A percentile compares a stretch with the other conserved stretches of the same genome.
phyloP scores from a whole-genome alignment of 2,329 filamentous ascomycete species.

The Incumbomyces lentus region DNA sequence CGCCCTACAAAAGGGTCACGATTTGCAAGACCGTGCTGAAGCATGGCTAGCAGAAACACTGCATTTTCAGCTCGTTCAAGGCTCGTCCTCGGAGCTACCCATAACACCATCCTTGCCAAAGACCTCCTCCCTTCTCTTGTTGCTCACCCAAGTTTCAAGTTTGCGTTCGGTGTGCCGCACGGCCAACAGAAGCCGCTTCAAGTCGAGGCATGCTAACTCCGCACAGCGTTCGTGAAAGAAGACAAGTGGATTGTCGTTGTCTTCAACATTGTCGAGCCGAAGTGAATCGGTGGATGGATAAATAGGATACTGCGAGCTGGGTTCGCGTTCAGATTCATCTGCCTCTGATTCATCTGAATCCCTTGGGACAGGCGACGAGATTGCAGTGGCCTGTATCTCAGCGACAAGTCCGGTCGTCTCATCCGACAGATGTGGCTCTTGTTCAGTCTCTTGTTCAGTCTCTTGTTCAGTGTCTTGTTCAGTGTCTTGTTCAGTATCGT shows the following conservation, averaged over 20 bases:
- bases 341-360: background rate
- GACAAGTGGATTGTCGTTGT: conserved; percentile 26
- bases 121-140: conserved; percentile 25
- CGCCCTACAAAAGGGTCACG: no score
- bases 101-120: conserved; percentile 4
- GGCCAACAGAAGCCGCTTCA: conserved; percentile 40
- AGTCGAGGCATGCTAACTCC: conserved; percentile 38
- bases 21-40: no score
- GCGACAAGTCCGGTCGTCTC: conserved; percentile 24
- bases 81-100: background rate
- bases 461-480: no score
- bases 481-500: no score
- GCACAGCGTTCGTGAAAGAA: conserved; percentile 45
- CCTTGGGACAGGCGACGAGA: conserved; percentile 33
- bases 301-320: background rate
- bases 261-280: conserved; percentile 35
- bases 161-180: conserved; percentile 41
- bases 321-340: background rate
- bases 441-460: no score
- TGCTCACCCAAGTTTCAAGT: conserved; percentile 31
- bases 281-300: background rate
- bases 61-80: background rate
- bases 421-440: conserved; percentile 1
- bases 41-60: no score
- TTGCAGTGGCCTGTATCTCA: conserved; percentile 24